Base-by-base conservation (phyloP, 495 filamentous ascomycete species). In the Pyrenula aspistea region DNA sequence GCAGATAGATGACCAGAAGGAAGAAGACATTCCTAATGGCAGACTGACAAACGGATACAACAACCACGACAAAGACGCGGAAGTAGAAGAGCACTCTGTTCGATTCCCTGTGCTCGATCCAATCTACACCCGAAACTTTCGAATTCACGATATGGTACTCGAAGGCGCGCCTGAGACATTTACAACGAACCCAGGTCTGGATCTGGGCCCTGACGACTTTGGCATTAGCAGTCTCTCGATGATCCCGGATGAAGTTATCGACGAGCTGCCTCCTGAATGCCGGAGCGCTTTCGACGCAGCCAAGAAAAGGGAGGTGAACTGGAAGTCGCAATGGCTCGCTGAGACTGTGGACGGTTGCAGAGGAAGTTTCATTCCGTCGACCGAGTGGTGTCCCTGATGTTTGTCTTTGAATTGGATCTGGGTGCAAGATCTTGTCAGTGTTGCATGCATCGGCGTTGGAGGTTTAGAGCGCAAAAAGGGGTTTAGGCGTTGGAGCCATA, bases 251-350 rank as follows among this genome's bases (percentile, higher is more conserved):
- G 87, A 92, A 3, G 78, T 92, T 57, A 65, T 85, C 36, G 82
- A 77, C 10, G 73, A 86, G 60, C 73, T 96, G 24, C 88, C 88
- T 0, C 65, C 79, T 1, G 85, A 91, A 54, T 89, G 86, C 70
- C 80, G 83, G 42, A 67, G 73, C 25, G 84, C 86, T 0, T 87
- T 94, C 48, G 65, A 87, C 19, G 71, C 79, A 25, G 83, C 87
- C 2, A 69, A 83, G 12, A 65, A 71, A 10, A 68, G 71, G 21
- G 88, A 94, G 62, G 67, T 65, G 50, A 68, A 76, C 51, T 96
- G 91, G 91, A 90, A 88, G 69, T 68, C 66, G 15, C 77, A 68
- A 24, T 93, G 88, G 88, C 75, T 75, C 25, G 75, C 76, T 2
- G 90, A 94, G 66, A 68, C 65, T 3, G 60, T 68, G 2, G 77